A percentile compares a stretch with the other conserved stretches of the same genome.
Conservation (phyloP, 2,329 filamentous ascomycete genomes). For the Cordyceps cateniannulata region DNA sequence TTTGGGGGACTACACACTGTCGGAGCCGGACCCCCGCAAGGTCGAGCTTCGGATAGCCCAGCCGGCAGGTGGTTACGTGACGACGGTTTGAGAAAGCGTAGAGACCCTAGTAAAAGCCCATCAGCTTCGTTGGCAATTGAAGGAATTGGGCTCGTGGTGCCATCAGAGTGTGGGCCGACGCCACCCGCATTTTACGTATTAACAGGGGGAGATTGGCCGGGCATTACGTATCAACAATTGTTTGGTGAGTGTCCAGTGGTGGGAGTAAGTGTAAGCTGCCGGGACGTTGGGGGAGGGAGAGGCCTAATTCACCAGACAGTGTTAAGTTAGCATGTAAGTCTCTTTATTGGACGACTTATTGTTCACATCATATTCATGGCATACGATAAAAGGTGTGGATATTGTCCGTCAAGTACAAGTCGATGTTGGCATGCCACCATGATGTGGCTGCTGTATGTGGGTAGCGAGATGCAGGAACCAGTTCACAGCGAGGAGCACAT, state of each 20-base stretch:
- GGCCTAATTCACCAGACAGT: no score
- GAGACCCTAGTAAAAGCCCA: not conserved
- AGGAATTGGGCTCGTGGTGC: not conserved
- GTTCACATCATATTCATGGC: no score
- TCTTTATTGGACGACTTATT: no score
- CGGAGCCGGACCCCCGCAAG: not conserved
- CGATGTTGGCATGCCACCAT: no score
- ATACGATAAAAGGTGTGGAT: no score
- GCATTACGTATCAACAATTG: conserved; percentile 9
- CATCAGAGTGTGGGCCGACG: not conserved
- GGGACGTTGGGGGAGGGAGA: not conserved
- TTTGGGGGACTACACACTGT: not conserved
- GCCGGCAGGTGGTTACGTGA: not conserved
- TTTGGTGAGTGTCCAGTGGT: not conserved
- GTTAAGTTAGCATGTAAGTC: no score
- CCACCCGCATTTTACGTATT: not conserved
- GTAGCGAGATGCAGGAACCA: not conserved
- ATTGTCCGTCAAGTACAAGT: no score
- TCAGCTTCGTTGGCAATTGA: not conserved
- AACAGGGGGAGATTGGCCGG: not conserved
- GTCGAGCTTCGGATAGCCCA: not conserved
- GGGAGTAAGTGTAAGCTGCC: not conserved
- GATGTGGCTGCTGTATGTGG: not conserved
- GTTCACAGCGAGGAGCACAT: not conserved
- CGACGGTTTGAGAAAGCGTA: not conserved